phyloP scores from a whole-genome alignment of 2,329 filamentous ascomycete genomes.

The Penicillium digitatum region DNA sequence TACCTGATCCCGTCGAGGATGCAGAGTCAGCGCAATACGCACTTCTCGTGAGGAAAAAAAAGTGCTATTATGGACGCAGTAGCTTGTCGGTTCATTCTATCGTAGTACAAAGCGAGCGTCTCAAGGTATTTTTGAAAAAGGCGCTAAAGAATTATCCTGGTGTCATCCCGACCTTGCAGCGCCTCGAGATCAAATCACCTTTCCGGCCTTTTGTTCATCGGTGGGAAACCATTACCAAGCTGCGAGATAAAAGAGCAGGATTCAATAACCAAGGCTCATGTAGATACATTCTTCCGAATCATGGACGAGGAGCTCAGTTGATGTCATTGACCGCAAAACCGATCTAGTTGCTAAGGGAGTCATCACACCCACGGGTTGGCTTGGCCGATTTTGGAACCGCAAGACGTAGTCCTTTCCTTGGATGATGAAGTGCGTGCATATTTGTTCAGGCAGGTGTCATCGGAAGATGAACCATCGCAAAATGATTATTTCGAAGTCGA shows the following conservation, averaged over 20 bases:
- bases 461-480: neutral
- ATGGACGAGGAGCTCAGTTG: conserved; percentile 51
- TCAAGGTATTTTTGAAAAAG: conserved; percentile 55
- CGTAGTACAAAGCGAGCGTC: conserved; percentile 58
- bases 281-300: conserved; percentile 47
- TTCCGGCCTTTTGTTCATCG: conserved; percentile 65
- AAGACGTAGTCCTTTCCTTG: conserved; percentile 14
- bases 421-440: conserved; percentile 9
- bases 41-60: conserved; percentile 56
- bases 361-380: conserved; percentile 50
- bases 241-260: conserved; percentile 46
- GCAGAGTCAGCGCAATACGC: conserved; percentile 60
- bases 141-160: conserved; percentile 59
- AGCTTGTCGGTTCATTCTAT: conserved; percentile 60
- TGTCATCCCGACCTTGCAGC: conserved; percentile 56
- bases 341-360: conserved; percentile 54
- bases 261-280: conserved; percentile 45
- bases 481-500: conserved; percentile 5
- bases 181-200: conserved; percentile 57
- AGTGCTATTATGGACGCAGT: conserved; percentile 57
- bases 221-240: conserved; percentile 51
- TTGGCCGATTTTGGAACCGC: conserved; percentile 40
- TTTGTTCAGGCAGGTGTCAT: neutral
- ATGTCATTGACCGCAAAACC: conserved; percentile 48
- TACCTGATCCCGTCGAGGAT: conserved; percentile 57